Evolutionary conservation across 108 stramenopile species (phyloP).

Genomic region (Nannochloropsis salina): DNA sequence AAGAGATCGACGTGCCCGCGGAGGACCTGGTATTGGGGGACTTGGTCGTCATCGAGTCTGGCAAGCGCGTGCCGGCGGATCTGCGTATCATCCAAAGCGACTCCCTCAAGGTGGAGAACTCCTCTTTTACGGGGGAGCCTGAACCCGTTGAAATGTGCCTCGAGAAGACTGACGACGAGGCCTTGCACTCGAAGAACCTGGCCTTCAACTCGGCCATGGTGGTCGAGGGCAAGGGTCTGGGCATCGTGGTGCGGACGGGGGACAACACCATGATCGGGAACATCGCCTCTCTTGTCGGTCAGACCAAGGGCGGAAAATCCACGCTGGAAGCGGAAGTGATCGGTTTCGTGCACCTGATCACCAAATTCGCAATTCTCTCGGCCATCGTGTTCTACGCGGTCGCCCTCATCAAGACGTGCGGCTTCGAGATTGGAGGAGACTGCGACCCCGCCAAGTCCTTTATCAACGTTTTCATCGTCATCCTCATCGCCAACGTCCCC

Average conservation of each 20-base stretch:
- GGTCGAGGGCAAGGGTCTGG: slow-evolving; percentile 18
- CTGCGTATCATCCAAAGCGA: not conserved
- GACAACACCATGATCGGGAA: slow-evolving; percentile 30
- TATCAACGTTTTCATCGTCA: slow-evolving; percentile 34
- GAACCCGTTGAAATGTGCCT: not conserved
- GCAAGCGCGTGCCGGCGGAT: slow-evolving; percentile 29
- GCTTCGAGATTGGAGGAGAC: not conserved
- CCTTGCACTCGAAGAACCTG: slow-evolving; percentile 26
- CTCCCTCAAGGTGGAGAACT: slow-evolving; percentile 27
- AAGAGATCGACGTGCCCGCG: not conserved
- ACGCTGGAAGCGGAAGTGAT: slow-evolving; percentile 18
- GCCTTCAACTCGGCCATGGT: slow-evolving; percentile 12
- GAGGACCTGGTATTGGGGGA: slow-evolving; percentile 30
- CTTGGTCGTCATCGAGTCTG: slow-evolving; percentile 3
- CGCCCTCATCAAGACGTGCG: not conserved
- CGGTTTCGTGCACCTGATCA: not conserved
- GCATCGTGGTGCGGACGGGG: slow-evolving; percentile 28
- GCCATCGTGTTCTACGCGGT: not conserved
- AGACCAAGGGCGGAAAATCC: slow-evolving; percentile 4
- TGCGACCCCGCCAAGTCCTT: not conserved
- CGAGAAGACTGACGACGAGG: slow-evolving; percentile 15
- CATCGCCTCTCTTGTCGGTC: not conserved
- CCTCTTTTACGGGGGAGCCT: slow-evolving; percentile 29
- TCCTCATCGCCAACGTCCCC: slow-evolving; percentile 62
- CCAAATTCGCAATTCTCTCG: not conserved